Evolutionary conservation across 2,329 filamentous ascomycete genomes (phyloP).

Genomic region (Triangularia verruculosa): DNA sequence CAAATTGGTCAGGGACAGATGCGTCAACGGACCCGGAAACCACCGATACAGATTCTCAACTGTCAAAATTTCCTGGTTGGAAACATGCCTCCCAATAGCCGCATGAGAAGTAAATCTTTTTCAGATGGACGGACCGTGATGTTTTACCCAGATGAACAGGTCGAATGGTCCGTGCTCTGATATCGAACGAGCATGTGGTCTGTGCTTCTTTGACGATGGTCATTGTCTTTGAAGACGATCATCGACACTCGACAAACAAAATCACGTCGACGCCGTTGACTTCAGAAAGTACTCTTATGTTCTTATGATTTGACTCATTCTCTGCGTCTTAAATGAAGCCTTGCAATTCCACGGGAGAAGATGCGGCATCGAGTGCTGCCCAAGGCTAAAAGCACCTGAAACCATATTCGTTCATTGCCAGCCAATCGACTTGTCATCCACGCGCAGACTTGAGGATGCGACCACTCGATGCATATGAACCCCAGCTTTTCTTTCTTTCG

Average conservation of each 20-base stretch:
- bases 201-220: background rate
- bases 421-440: conserved; percentile 28
- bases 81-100: background rate
- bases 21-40: background rate
- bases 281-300: background rate
- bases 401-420: conserved; percentile 25
- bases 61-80: background rate
- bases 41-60: background rate
- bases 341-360: background rate
- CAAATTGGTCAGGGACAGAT: background rate
- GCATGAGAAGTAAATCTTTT: background rate
- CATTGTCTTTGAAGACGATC: background rate
- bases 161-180: too few species aligned
- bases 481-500: conserved; percentile 12
- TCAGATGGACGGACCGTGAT: background rate
- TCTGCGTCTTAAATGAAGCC: background rate
- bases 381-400: conserved; percentile 30
- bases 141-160: background rate
- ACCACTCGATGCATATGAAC: conserved; percentile 10
- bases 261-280: background rate
- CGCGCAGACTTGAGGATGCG: conserved; percentile 25
- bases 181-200: too few species aligned
- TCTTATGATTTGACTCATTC: background rate
- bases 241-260: background rate
- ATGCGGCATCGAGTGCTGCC: conserved; percentile 12